Base-by-base conservation (phyloP, 2,329 filamentous ascomycete species). In the Colletotrichum shisoi region DNA sequence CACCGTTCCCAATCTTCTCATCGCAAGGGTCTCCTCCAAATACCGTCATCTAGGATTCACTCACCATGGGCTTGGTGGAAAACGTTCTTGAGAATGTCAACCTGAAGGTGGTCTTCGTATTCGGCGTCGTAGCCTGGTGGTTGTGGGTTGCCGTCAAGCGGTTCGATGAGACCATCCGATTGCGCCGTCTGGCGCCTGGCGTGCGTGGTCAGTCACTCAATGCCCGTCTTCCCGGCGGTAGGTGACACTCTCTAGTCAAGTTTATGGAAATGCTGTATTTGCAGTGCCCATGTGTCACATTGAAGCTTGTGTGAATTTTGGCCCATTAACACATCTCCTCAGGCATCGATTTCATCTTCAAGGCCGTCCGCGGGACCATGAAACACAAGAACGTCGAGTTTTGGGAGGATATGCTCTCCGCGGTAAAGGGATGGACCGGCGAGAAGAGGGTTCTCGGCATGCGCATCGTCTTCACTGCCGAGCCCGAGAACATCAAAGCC, bases 401-500 rank as follows among this genome's bases (percentile, higher is more conserved):
- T 68, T 96, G 91, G 89, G 71, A 79, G 8, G 67, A 76, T 2
- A 76, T 83, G 60, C 85, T 93, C 72, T 72, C 72, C 19, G 54
- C 70, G 9, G 76, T 77, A 17, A 73, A 78, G 4, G 74, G 78
- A 39, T 88, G 82, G 71, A 94, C 91, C 0, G 79, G 84, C 45
- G 91, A 94, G 77, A 76, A 80, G 12, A 82, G 81, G 1, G 72
- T 87, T 7, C 72, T 87, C 1, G 83, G 84, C 54, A 76, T 79
- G 54, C 86, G 91, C n/a, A 77, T 90, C 24, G 76, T 96, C 67
- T 84, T 95, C 73, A 97, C 94, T 0, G 86, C 86, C 5, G 93
- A 97, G 71, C 91, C 91, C 0, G 92, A 96, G 73, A 97, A 97
- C 75, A 91, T 96, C 80, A 96, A 97, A 77, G 92, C 94, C 6